These are phyloP conservation scores for Camelina neglecta DNA, from an alignment of 345 rosid species.

Conservation along the genomic window DNA sequence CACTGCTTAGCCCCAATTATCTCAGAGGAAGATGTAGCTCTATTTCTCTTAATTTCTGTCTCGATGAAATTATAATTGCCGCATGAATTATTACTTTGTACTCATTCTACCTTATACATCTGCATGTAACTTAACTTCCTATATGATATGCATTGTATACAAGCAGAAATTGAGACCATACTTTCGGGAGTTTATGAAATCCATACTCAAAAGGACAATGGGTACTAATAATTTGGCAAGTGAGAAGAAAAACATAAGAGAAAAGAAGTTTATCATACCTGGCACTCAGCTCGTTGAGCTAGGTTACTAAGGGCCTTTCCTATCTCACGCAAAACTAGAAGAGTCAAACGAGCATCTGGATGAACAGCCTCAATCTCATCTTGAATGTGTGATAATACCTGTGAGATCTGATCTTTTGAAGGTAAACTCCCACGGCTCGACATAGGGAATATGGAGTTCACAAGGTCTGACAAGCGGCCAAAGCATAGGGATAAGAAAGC, in stretches of 20 bases:
- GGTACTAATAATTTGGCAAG: neutral
- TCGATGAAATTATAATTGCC: neutral
- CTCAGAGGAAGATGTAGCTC: neutral
- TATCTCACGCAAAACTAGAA: conserved; percentile 85
- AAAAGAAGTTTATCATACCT: conserved; percentile 53
- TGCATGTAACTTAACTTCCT: conserved; percentile 5
- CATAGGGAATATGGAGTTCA: conserved; percentile 81
- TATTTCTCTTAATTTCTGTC: neutral
- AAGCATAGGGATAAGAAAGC: conserved; percentile 82
- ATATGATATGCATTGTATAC: neutral
- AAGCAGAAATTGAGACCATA: conserved; percentile 9
- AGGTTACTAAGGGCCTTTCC: conserved; percentile 80
- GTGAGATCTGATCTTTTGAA: conserved; percentile 84
- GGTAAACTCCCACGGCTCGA: conserved; percentile 96
- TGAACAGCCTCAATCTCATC: conserved; percentile 96
- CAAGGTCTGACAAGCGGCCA: conserved; percentile 87
- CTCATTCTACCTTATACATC: conserved; percentile 15
- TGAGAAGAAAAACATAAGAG: conserved; percentile 10
- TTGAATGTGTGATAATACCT: conserved; percentile 80
- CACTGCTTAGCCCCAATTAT: neutral
- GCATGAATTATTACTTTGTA: neutral
- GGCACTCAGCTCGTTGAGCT: conserved; percentile 90
- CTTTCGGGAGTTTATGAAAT: neutral
- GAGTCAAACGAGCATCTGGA: conserved; percentile 86
- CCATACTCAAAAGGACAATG: neutral